Base-by-base conservation (phyloP, 495 filamentous ascomycete species). In the Cenococcum geophilum region DNA sequence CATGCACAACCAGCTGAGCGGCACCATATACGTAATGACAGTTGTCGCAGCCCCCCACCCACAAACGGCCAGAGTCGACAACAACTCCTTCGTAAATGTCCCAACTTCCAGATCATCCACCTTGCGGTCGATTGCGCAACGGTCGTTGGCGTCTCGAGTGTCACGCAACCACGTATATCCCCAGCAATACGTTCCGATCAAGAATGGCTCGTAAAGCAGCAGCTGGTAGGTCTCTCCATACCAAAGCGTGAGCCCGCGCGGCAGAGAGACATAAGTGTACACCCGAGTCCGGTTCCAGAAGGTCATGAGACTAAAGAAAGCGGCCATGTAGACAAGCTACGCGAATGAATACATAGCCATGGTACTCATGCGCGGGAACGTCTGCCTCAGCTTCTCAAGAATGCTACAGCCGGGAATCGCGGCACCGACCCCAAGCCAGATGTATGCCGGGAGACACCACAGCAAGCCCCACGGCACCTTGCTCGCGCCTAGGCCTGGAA, bases 191-290 rank as follows among this genome's bases (percentile, higher is more conserved):
- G 25, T 18, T 23, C 22, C 20, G 18, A 52, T 52, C 20, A 52
- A 27, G 49, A 32, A 52, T 5, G 49, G 49, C 49, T 52, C 49
- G 54, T 56, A 56, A 16, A 56, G 54, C 1, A 25, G 54, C 1
- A 56, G 34, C n/a, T 40, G 54, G 18, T 40, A 18, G 18, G 34
- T 37, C 25, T 36, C 9, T 23, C 49, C 49, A 27, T 52, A 25
- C 49, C 20, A 52, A 16, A 32, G 21, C 18, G 49, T 52, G 40
- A 10, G 4, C 21, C 21, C 18, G 49, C 20, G 49, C 20, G 48
- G 20, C 20, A 16, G 14, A 16, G 49, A 52, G 9, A 52, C 49
- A 32, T 32, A 52, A 16, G 49, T 52, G 22, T 52, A 52, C 20
- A 52, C 48, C 48, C 23, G 48, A 10, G n/a, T 18, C 3, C 48